phyloP scores from a whole-genome alignment of 371 early-diverging fungal species.

The Rhizopus arrhizus region DNA sequence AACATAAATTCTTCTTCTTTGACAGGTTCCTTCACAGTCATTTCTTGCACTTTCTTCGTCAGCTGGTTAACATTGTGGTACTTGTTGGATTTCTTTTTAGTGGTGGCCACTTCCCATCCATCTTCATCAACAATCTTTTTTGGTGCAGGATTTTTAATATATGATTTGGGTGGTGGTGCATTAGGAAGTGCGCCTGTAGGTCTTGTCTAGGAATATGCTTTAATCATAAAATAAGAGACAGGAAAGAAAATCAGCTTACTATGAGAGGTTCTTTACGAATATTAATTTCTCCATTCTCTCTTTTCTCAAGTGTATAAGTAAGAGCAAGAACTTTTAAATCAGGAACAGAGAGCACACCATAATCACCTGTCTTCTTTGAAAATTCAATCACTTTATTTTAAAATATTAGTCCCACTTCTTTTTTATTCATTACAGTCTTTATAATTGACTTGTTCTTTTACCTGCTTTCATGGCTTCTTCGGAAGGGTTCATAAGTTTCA shows the following conservation, averaged over 20 bases:
- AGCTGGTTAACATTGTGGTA: slow-evolving; percentile 10
- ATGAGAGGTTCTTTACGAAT: slow-evolving; percentile 66
- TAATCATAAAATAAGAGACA: neutral
- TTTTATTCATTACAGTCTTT: neutral
- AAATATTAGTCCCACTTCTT: neutral
- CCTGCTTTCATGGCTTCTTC: slow-evolving; percentile 79
- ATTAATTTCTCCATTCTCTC: slow-evolving; percentile 64
- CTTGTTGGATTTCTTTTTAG: slow-evolving; percentile 35
- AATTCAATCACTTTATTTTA: slow-evolving; percentile 69
- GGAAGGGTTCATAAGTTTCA: slow-evolving; percentile 68
- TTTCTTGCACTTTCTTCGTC: slow-evolving; percentile 14
- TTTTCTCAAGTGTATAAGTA: slow-evolving; percentile 83
- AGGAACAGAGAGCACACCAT: slow-evolving; percentile 74
- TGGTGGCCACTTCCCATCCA: slow-evolving; percentile 50
- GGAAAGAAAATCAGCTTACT: slow-evolving; percentile 22
- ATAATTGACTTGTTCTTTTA: slow-evolving; percentile 26
- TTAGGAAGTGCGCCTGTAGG: slow-evolving; percentile 42
- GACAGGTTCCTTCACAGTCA: slow-evolving; percentile 12
- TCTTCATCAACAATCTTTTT: slow-evolving; percentile 49
- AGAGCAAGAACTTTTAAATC: slow-evolving; percentile 92
- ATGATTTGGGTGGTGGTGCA: slow-evolving; percentile 45
- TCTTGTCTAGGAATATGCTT: slow-evolving; percentile 25
- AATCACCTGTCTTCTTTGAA: slow-evolving; percentile 93
- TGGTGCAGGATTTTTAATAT: slow-evolving; percentile 13
- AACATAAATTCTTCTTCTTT: slow-evolving; percentile 28